Conservation (phyloP, 192 early-diverging fungal genomes). For the Coemansia sp. region DNA sequence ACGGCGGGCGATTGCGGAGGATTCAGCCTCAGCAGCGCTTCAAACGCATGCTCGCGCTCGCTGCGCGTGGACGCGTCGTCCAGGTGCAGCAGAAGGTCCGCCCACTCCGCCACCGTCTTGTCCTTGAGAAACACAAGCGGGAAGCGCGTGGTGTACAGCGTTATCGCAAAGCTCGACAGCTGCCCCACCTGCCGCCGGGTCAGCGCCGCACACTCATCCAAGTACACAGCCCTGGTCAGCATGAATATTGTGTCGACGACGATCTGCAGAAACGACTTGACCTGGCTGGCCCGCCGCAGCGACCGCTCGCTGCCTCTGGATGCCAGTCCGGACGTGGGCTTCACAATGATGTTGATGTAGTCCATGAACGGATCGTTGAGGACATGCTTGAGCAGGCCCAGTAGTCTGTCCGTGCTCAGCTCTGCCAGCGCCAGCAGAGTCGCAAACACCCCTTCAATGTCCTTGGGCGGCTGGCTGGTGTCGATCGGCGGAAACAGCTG, state of each 20-base stretch:
- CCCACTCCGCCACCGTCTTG: constrained; percentile 28
- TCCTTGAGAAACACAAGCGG: constrained; percentile 45
- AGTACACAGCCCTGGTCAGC: constrained; percentile 10
- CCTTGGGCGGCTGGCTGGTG: neutral
- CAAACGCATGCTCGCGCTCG: constrained; percentile 48
- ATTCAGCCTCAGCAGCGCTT: constrained; percentile 43
- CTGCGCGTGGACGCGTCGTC: constrained; percentile 34
- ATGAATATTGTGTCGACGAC: constrained; percentile 41
- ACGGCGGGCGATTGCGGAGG: constrained; percentile 34
- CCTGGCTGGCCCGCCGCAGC: constrained; percentile 48
- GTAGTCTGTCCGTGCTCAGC: constrained; percentile 27
- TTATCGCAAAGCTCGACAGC: constrained; percentile 41
- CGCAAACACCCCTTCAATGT: constrained; percentile 12
- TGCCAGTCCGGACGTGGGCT: constrained; percentile 6
- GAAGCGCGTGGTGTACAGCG: constrained; percentile 45
- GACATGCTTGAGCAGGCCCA: constrained; percentile 32
- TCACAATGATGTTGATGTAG: constrained; percentile 46
- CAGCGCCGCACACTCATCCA: constrained; percentile 1
- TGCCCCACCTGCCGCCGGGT: constrained; percentile 33
- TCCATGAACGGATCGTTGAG: constrained; percentile 39
- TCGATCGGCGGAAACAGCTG: constrained; percentile 35
- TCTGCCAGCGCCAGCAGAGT: constrained; percentile 30
- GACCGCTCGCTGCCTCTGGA: constrained; percentile 26
- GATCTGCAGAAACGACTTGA: constrained; percentile 47
- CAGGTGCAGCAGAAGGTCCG: constrained; percentile 25